phyloP scores from a whole-genome alignment of 2,329 filamentous ascomycete genomes.

The Cordyceps farinosa region DNA sequence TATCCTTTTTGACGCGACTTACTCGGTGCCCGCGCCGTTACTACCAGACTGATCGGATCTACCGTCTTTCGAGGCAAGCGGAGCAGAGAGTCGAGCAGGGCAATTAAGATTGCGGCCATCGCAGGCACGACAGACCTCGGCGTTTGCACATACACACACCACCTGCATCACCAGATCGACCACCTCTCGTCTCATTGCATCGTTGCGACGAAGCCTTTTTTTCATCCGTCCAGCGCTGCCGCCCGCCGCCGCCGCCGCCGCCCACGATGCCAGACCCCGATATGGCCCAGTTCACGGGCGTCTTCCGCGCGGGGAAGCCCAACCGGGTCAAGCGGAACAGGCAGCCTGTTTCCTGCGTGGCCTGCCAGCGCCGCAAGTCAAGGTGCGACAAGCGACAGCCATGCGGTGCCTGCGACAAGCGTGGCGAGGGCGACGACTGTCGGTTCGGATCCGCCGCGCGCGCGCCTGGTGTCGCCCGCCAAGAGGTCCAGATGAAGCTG shows the following conservation, averaged over 20 bases:
- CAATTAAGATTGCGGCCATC: not conserved
- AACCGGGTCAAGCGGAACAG: slow-evolving; percentile 38
- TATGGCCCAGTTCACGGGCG: slow-evolving; percentile 27
- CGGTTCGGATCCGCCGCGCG: slow-evolving; percentile 28
- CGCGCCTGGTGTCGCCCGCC: slow-evolving; percentile 20
- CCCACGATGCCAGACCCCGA: slow-evolving; percentile 15
- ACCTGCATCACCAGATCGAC: not conserved
- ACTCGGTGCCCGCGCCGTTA: not conserved
- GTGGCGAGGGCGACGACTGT: slow-evolving; percentile 34
- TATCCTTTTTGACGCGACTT: not conserved
- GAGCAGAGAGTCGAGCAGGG: not conserved
- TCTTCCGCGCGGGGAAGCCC: slow-evolving; percentile 36
- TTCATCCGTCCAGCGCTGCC: not conserved
- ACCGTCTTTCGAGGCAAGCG: not conserved
- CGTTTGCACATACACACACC: not conserved
- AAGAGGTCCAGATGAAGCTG: slow-evolving; percentile 39
- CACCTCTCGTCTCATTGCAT: not conserved
- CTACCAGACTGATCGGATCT: not conserved
- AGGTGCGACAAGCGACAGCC: slow-evolving; percentile 41
- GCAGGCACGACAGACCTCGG: not conserved
- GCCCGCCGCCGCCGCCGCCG: not conserved
- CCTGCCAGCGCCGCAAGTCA: slow-evolving; percentile 42
- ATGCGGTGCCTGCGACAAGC: slow-evolving; percentile 39
- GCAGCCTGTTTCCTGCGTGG: slow-evolving; percentile 39
- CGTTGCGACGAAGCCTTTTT: not conserved